Base-by-base conservation (phyloP, 2,329 filamentous ascomycete species). In the Aspergillus vadensis region DNA sequence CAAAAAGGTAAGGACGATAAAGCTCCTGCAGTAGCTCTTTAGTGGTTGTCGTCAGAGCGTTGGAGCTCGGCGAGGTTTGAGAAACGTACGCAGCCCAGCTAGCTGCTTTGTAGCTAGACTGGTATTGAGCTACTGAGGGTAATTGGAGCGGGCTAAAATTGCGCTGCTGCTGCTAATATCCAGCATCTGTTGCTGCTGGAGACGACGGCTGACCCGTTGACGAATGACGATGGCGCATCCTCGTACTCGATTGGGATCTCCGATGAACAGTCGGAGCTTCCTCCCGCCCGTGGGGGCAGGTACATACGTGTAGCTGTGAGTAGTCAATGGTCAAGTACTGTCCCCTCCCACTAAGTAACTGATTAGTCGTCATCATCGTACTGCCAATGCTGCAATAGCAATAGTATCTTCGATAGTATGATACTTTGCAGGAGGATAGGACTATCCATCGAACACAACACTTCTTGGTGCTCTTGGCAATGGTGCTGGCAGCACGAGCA, bases 281-380 rank as follows among this genome's bases (percentile, higher is more conserved):
- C 17, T 53, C n/a, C 36, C 51, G 51, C 38, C 51, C 51, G 51
- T 53, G 51, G 51, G 51, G 51, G 51, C 32, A 53, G 19, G 21
- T 25, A n/a, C 36, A 23, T 21, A 39, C 50, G 19, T 32, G 23
- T 36, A n/a, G 32, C 32, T 36, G 32, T 14, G 32, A 36, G 30
- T 39, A 52, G 19, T 52, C 30, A 36, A 12, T 36, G 32, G 32
- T 36, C 32, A 36, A 14, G 32, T 1, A 30, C 25, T 27, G 27
- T 36, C 12, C 32, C 32, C 32, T 36, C 32, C 32, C 32, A 36
- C 32, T 36, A 36, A 14, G 10, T 30, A 30, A 30, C 10, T 30
- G 32, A 36, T 36, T 36, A 36, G 32, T 36, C 32, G 32, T 36
- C 32, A 36, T 36, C 32, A 36, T 36, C 32, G 12, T 14, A 36